These are phyloP conservation scores for Cytospora paraplurivora DNA, from an alignment of 2,329 filamentous ascomycete genomes.

Conservation along the genomic window DNA sequence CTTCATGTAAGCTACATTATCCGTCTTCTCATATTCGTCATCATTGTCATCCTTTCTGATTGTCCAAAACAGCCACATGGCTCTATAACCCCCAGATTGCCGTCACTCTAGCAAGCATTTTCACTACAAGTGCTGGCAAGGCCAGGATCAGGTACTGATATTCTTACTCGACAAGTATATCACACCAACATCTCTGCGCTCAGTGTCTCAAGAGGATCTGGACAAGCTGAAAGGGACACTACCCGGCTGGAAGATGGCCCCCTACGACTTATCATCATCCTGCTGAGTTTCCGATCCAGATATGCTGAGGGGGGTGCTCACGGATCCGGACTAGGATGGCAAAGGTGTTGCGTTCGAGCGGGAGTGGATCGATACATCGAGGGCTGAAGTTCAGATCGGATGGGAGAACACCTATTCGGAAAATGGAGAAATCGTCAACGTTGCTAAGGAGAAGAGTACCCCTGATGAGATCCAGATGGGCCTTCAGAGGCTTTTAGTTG, in stretches of 20 bases:
- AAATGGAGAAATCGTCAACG: conserved; percentile 4
- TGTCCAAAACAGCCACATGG: too few species aligned
- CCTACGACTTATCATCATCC: not conserved
- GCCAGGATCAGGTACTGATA: not conserved
- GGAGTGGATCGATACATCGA: conserved; percentile 6
- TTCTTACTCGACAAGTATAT: not conserved
- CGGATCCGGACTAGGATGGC: not conserved
- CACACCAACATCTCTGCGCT: conserved; percentile 2
- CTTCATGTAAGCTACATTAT: not conserved
- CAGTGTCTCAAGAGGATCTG: conserved; percentile 2
- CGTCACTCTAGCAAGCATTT: not conserved
- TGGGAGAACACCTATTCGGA: not conserved
- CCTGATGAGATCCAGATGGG: not conserved
- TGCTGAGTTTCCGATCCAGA: conserved; percentile 3
- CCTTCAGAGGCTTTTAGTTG: too few species aligned
- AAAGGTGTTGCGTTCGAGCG: not conserved
- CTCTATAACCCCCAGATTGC: not conserved
- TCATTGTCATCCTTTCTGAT: too few species aligned
- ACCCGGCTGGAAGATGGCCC: conserved; percentile 9
- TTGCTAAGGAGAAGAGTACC: not conserved
- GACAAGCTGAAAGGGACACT: conserved; percentile 1
- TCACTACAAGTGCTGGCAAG: not conserved
- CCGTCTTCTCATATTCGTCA: too few species aligned
- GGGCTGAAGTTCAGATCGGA: conserved; percentile 2
- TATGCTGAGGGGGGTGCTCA: conserved; percentile 6